These are phyloP conservation scores for Fusarium tanahbumbuense DNA, from an alignment of 2,329 filamentous ascomycete genomes.

Conservation along the genomic window DNA sequence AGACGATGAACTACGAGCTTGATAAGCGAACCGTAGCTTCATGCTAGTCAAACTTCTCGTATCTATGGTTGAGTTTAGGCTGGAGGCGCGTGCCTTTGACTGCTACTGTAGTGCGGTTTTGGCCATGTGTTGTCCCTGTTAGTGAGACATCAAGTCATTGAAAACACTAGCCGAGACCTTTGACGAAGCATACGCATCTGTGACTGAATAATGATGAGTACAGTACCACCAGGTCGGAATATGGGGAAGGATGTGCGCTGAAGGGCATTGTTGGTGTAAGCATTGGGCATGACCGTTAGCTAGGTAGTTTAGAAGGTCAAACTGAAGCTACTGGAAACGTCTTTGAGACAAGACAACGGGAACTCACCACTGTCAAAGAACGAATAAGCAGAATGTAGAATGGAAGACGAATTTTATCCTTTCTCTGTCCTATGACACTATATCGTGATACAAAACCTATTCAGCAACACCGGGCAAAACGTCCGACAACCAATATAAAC, in stretches of 20 bases:
- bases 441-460: neutral
- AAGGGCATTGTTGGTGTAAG: neutral
- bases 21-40: neutral
- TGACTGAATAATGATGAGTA: neutral
- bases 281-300: neutral
- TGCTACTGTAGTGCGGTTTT: neutral
- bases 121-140: neutral
- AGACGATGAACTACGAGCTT: neutral
- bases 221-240: neutral
- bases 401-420: neutral
- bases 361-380: neutral
- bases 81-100: neutral
- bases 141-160: constrained; percentile 9
- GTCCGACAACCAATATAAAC: neutral
- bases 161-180: constrained; percentile 17
- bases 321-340: no score
- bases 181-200: neutral
- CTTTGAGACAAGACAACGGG: neutral
- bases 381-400: neutral
- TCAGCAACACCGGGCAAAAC: neutral
- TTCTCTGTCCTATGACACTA: neutral
- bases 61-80: neutral
- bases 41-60: no score
- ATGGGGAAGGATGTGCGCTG: neutral
- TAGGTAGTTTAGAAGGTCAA: neutral